Evolutionary conservation across 192 early-diverging fungal genomes (phyloP).

Genomic region (Umbelopsis isabellina): DNA sequence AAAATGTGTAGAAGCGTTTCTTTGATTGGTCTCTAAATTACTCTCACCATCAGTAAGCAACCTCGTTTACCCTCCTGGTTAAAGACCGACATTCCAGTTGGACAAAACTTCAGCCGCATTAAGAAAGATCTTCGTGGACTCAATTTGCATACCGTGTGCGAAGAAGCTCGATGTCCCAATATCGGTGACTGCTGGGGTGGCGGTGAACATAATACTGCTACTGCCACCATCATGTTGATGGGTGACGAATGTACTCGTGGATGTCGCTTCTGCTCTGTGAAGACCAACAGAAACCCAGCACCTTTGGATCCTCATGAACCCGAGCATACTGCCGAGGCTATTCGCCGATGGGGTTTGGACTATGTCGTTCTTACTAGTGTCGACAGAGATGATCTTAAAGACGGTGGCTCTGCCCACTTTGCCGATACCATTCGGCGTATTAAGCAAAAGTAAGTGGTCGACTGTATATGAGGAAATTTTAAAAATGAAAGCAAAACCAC

Average conservation of each 20-base stretch:
- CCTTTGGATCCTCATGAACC: slow-evolving; percentile 90
- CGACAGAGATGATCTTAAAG: slow-evolving; percentile 92
- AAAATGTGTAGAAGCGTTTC: background rate
- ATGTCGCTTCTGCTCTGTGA: slow-evolving; percentile 97
- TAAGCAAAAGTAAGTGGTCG: slow-evolving; percentile 70
- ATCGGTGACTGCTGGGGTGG: slow-evolving; percentile 99
- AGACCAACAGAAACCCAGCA: slow-evolving; percentile 85
- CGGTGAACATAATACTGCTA: slow-evolving; percentile 91
- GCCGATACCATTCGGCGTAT: slow-evolving; percentile 88
- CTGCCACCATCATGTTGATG: slow-evolving; percentile 99
- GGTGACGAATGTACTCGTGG: slow-evolving; percentile 98
- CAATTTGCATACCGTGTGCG: slow-evolving; percentile 96
- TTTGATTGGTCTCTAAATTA: background rate
- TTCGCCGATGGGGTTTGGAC: slow-evolving; percentile 93
- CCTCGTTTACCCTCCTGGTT: slow-evolving; percentile 88
- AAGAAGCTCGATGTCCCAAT: slow-evolving; percentile 97
- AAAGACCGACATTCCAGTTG: slow-evolving; percentile 89
- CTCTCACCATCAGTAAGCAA: slow-evolving; percentile 43
- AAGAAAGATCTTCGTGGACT: slow-evolving; percentile 92
- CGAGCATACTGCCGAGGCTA: slow-evolving; percentile 89
- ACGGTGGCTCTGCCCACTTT: slow-evolving; percentile 94
- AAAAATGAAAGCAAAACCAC: background rate
- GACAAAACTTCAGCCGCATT: slow-evolving; percentile 78
- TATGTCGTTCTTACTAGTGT: slow-evolving; percentile 98
- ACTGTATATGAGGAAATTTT: background rate